Conservation (phyloP, 2,329 filamentous ascomycete genomes). For the Alternaria conjuncta region DNA sequence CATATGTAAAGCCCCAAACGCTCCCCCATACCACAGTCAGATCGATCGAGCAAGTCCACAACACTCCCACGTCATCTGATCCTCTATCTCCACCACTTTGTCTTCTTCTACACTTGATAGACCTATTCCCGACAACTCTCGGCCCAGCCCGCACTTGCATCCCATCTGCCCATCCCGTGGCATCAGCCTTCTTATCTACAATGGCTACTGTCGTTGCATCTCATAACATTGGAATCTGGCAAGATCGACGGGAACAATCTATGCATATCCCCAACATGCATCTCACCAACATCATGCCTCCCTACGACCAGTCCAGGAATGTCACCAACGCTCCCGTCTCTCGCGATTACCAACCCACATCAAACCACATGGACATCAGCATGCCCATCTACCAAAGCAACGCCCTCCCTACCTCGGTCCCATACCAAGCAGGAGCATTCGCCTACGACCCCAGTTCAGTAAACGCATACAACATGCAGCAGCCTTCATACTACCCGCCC, state of each 20-base stretch:
- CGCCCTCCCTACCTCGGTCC: slow-evolving; percentile 36
- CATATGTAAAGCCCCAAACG: slow-evolving; percentile 47
- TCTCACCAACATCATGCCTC: slow-evolving; percentile 36
- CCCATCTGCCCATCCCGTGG: slow-evolving; percentile 21
- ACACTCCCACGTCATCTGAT: slow-evolving; percentile 39
- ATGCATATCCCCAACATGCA: slow-evolving; percentile 41
- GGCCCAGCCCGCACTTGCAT: slow-evolving; percentile 33
- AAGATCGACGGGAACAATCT: slow-evolving; percentile 38
- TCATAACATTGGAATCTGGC: slow-evolving; percentile 46
- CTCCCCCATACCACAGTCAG: slow-evolving; percentile 33
- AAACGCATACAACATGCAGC: slow-evolving; percentile 48
- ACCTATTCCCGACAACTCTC: slow-evolving; percentile 29
- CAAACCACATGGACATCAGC: slow-evolving; percentile 43
- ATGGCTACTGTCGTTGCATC: slow-evolving; percentile 49
- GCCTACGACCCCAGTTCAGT: slow-evolving; percentile 42
- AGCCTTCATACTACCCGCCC: slow-evolving; percentile 34
- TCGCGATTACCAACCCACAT: slow-evolving; percentile 39
- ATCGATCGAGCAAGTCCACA: slow-evolving; percentile 37
- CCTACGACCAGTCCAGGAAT: slow-evolving; percentile 39
- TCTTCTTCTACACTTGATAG: slow-evolving; percentile 27
- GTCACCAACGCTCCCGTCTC: slow-evolving; percentile 33
- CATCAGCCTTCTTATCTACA: slow-evolving; percentile 29
- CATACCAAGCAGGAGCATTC: slow-evolving; percentile 46
- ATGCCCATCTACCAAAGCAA: slow-evolving; percentile 45
- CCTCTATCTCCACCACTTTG: slow-evolving; percentile 25